Evolutionary conservation across 2,329 filamentous ascomycete species (phyloP).

Genomic region (Fonsecaea monophora): DNA sequence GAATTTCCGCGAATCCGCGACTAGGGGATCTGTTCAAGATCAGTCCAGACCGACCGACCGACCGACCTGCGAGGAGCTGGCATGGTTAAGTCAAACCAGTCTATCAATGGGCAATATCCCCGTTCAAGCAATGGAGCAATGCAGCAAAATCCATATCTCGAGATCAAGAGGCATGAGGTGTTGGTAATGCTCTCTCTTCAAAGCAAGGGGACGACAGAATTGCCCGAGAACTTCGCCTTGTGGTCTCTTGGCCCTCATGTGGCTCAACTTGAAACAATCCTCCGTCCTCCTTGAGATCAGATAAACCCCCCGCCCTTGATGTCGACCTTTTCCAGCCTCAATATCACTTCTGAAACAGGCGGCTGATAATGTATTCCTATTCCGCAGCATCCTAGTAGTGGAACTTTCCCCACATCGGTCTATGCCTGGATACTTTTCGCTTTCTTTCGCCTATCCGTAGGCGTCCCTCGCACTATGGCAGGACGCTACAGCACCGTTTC

Average conservation of each 20-base stretch:
- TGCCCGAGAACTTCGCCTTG: background rate
- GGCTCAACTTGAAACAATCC: slow-evolving; percentile 20
- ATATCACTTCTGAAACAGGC: slow-evolving; percentile 28
- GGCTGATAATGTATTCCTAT: slow-evolving; percentile 15
- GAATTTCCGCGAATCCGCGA: slow-evolving; percentile 21
- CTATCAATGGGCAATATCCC: background rate
- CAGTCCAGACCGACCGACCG: background rate
- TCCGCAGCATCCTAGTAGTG: slow-evolving; percentile 8
- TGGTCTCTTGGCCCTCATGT: background rate
- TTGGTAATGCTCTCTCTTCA: background rate
- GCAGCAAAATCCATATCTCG: background rate
- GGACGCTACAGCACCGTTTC: background rate
- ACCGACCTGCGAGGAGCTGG: background rate
- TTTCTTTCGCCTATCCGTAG: slow-evolving; percentile 15
- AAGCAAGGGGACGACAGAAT: background rate
- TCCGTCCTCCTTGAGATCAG: slow-evolving; percentile 13
- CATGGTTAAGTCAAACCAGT: background rate
- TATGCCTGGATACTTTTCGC: background rate
- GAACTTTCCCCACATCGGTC: slow-evolving; percentile 12
- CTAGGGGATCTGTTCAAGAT: background rate
- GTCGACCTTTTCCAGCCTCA: slow-evolving; percentile 3
- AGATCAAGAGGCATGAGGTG: background rate
- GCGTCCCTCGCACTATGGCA: slow-evolving; percentile 10
- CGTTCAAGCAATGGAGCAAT: background rate
- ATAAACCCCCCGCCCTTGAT: background rate